Evolutionary conservation across 225 moss, liverwort and hornwort species (phyloP).

Genomic region (Bryoerythrophyllum caledonicum): DNA sequence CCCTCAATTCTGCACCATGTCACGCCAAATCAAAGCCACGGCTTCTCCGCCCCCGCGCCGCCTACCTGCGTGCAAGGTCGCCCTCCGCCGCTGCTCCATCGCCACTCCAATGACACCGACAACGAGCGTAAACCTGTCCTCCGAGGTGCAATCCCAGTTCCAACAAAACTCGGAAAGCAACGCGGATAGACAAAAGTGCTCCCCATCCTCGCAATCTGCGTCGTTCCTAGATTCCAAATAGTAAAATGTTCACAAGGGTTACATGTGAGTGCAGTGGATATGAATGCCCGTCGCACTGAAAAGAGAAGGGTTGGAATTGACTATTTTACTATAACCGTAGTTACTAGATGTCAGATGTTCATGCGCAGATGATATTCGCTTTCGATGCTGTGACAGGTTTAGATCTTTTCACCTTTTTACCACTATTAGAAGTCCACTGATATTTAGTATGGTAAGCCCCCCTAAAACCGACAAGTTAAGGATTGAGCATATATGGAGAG

Average conservation of each 20-base stretch:
- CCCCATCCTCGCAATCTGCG: too few species aligned
- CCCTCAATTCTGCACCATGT: slow-evolving; percentile 14
- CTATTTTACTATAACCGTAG: not conserved
- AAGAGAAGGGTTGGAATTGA: not conserved
- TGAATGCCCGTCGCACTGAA: not conserved
- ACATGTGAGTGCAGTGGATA: not conserved
- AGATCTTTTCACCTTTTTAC: too few species aligned
- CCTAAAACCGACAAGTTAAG: too few species aligned
- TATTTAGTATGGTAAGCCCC: too few species aligned
- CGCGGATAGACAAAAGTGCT: slow-evolving; percentile 15
- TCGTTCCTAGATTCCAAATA: too few species aligned
- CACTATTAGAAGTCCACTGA: too few species aligned
- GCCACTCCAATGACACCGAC: slow-evolving; percentile 13
- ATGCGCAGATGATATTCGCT: not conserved
- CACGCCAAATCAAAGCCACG: not conserved
- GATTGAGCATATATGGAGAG: too few species aligned
- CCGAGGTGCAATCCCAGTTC: not conserved
- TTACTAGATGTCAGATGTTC: not conserved
- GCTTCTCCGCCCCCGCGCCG: not conserved
- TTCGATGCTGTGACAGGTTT: too few species aligned
- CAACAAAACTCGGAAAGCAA: not conserved
- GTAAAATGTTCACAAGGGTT: not conserved
- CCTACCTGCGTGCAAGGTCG: not conserved
- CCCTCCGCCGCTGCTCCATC: slow-evolving; percentile 15
- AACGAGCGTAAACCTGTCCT: not conserved